Conservation (phyloP, 2,329 filamentous ascomycete species). For the Chaetomium sp. region DNA sequence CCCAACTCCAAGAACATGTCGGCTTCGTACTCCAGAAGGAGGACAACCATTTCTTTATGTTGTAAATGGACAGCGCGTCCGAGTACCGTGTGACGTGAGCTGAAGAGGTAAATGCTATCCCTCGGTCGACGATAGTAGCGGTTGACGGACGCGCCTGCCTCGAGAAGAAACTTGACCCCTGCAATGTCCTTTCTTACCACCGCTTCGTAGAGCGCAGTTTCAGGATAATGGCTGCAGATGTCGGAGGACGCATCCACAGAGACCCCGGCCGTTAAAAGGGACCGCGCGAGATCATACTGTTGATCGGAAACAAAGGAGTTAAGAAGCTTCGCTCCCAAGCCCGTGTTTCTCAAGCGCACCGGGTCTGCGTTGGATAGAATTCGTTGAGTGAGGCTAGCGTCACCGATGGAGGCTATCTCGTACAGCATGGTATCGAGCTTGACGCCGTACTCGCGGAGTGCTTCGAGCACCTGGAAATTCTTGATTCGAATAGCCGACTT, state of each 20-base stretch:
- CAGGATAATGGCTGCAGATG: neutral
- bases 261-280: neutral
- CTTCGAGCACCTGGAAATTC: neutral
- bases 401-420: neutral
- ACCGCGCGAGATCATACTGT: neutral
- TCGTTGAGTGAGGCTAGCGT: neutral
- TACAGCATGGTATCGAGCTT: neutral
- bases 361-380: neutral
- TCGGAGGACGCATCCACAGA: neutral
- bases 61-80: neutral
- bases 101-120: neutral
- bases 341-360: neutral
- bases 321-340: neutral
- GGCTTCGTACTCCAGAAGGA: neutral
- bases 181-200: neutral
- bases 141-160: neutral
- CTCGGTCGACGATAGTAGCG: neutral
- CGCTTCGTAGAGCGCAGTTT: neutral
- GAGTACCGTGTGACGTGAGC: neutral
- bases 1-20: neutral
- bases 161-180: neutral
- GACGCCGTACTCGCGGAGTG: neutral
- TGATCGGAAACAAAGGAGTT: neutral
- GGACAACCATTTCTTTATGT: neutral
- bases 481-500: neutral